phyloP scores from a whole-genome alignment of 108 stramenopile genomes.

The Nitzschia palea region DNA sequence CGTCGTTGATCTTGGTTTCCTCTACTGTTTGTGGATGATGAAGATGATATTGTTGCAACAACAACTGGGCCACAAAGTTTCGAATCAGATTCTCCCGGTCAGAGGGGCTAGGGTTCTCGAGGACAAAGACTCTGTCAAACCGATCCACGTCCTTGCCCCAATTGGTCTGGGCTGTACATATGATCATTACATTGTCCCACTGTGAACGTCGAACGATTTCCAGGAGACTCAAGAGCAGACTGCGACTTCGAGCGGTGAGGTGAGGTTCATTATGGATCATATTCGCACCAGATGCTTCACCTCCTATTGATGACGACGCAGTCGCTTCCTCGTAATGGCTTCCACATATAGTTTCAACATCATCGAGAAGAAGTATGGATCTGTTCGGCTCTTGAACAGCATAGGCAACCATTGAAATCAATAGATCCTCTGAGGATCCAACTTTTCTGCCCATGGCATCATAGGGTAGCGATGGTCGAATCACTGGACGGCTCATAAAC shows the following conservation, averaged over 20 bases:
- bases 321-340: not conserved
- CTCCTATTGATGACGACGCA: not conserved
- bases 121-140: slow-evolving; percentile 49
- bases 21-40: not conserved
- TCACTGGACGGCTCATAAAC: slow-evolving; percentile 39
- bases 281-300: not conserved
- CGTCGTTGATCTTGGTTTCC: slow-evolving; percentile 10
- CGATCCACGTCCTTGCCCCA: slow-evolving; percentile 42
- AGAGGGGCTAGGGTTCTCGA: slow-evolving; percentile 44
- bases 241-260: slow-evolving; percentile 15
- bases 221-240: slow-evolving; percentile 26
- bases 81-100: slow-evolving; percentile 44
- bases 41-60: too few species aligned
- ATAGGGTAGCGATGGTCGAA: slow-evolving; percentile 53
- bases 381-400: slow-evolving; percentile 5
- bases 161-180: slow-evolving; percentile 53
- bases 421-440: slow-evolving; percentile 66
- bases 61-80: slow-evolving; percentile 2
- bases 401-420: slow-evolving; percentile 59
- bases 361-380: slow-evolving; percentile 67
- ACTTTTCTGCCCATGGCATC: slow-evolving; percentile 56
- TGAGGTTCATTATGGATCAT: slow-evolving; percentile 3
- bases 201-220: slow-evolving; percentile 18
- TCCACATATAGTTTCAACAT: slow-evolving; percentile 56
- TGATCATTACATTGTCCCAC: slow-evolving; percentile 35